Percentiles rank a stretch among this genome's conserved stretches.
These are phyloP conservation scores for Didymella pinodella DNA, from an alignment of 2,329 filamentous ascomycete genomes.

Conservation along the genomic window DNA sequence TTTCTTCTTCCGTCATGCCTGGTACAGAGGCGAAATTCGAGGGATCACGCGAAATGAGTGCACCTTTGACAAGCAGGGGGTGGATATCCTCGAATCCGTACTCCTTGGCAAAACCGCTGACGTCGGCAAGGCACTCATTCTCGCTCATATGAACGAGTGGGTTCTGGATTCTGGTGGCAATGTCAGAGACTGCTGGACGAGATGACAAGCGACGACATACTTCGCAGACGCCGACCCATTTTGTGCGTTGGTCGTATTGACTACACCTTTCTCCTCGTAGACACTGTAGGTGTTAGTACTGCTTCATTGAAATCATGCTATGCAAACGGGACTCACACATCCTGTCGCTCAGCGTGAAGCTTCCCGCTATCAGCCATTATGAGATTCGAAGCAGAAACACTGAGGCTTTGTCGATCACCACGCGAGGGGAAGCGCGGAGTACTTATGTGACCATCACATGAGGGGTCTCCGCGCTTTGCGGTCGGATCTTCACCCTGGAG, in stretches of 20 bases:
- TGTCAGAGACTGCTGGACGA: not conserved
- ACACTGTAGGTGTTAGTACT: constrained; percentile 17
- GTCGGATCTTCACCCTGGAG: constrained; percentile 1
- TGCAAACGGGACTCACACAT: constrained; percentile 18
- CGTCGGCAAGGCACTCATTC: constrained; percentile 58
- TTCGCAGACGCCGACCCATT: constrained; percentile 15
- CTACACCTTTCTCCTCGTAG: constrained; percentile 17
- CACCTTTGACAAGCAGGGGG: constrained; percentile 58
- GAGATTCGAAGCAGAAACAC: not conserved
- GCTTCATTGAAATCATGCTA: not conserved
- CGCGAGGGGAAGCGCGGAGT: not conserved
- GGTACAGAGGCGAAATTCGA: constrained; percentile 23
- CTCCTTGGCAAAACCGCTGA: constrained; percentile 60
- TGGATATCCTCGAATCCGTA: constrained; percentile 57
- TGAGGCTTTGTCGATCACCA: not conserved
- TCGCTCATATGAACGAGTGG: constrained; percentile 30
- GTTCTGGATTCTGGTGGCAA: constrained; percentile 27
- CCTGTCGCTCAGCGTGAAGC: constrained; percentile 23
- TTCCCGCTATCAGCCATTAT: constrained; percentile 22
- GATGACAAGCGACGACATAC: constrained; percentile 2
- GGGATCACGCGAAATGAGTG: constrained; percentile 56
- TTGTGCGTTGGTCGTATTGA: constrained; percentile 18
- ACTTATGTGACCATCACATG: constrained; percentile 11
- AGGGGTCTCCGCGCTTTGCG: constrained; percentile 6
- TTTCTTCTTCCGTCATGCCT: constrained; percentile 31